phyloP scores from a whole-genome alignment of 345 rosid species.

The Sonneratia caseolaris region DNA sequence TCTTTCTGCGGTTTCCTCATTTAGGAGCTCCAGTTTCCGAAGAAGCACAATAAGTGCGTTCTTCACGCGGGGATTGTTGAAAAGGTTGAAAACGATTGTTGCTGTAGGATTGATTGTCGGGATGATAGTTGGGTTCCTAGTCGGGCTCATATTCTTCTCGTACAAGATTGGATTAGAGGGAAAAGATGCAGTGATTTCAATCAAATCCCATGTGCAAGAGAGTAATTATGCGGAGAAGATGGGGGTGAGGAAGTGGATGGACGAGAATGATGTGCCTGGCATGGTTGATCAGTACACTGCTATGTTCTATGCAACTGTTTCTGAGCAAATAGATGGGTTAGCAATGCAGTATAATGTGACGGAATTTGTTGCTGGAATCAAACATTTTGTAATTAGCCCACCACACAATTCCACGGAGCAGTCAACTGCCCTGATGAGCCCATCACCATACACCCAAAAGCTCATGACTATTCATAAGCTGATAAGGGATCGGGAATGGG shows the following conservation, averaged over 20 bases:
- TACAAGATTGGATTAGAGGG: constrained; percentile 94
- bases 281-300: constrained; percentile 74
- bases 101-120: constrained; percentile 80
- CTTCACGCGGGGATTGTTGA: constrained; percentile 73
- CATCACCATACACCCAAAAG: constrained; percentile 66
- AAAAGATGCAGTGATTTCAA: constrained; percentile 67
- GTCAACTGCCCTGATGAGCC: constrained; percentile 41
- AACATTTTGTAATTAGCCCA: constrained; percentile 63
- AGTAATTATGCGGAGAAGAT: constrained; percentile 81
- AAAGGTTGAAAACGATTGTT: constrained; percentile 55
- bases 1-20: constrained; percentile 57
- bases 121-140: constrained; percentile 65
- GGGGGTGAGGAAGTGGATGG: constrained; percentile 87
- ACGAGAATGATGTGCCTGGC: constrained; percentile 84
- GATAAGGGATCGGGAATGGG: constrained; percentile 57
- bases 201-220: constrained; percentile 76
- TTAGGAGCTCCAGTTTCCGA: constrained; percentile 60
- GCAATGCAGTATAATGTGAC: constrained; percentile 42
- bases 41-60: constrained; percentile 44
- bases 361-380: constrained; percentile 77
- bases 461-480: constrained; percentile 53
- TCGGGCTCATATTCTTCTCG: constrained; percentile 69
- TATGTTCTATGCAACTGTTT: constrained; percentile 27
- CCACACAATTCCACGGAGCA: constrained; percentile 34
- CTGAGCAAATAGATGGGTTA: constrained; percentile 1